These are phyloP conservation scores for Aspergillus cavernicola DNA, from an alignment of 495 filamentous ascomycete species.

Conservation along the genomic window DNA sequence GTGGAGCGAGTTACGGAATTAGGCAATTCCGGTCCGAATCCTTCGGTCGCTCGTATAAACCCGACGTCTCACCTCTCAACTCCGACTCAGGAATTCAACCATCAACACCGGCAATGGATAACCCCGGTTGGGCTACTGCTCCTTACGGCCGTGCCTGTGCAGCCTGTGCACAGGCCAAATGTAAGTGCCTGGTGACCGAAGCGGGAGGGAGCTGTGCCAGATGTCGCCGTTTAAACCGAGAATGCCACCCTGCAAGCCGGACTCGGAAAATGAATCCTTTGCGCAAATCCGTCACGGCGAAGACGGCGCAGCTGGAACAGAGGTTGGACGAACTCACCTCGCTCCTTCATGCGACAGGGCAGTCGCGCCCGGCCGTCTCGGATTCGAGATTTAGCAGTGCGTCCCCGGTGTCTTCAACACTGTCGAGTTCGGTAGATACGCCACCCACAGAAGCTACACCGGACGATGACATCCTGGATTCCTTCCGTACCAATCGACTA, in stretches of 20 bases:
- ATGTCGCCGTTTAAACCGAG: constrained; percentile 9
- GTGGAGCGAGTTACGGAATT: too few relatives aligned
- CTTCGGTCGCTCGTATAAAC: too few relatives aligned
- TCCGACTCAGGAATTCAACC: too few relatives aligned
- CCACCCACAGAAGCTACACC: background rate
- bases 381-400: background rate
- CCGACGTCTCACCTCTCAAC: too few relatives aligned
- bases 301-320: constrained; percentile 2
- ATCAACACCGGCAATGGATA: too few relatives aligned
- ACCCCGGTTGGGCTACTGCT: background rate
- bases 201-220: constrained; percentile 3
- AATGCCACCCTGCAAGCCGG: background rate
- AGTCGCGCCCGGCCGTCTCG: background rate
- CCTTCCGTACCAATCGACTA: background rate
- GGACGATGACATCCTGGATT: background rate
- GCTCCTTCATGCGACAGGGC: background rate
- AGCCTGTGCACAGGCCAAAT: constrained; percentile 10
- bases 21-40: too few relatives aligned
- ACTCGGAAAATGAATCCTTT: background rate
- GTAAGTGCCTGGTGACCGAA: constrained; percentile 1
- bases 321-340: constrained; percentile 12
- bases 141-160: constrained; percentile 13
- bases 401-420: background rate
- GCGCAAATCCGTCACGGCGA: background rate
- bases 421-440: background rate